Evolutionary conservation across 2,329 filamentous ascomycete genomes (phyloP), one percentile per base, ranked within the genome.

Genomic region (Monosporascus sp.): DNA sequence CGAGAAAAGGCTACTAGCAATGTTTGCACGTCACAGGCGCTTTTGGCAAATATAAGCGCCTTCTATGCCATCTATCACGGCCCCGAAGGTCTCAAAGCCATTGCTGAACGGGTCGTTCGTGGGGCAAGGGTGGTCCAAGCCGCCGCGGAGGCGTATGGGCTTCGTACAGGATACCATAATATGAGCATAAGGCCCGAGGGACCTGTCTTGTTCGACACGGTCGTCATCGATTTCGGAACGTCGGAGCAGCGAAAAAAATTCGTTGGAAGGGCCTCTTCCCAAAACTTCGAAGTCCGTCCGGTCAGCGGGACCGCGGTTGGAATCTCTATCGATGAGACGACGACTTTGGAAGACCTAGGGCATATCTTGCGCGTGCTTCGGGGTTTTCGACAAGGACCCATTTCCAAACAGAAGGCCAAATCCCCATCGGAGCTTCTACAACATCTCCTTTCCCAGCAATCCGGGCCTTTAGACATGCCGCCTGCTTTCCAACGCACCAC

Each of bases 1-100:
- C 84, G 93, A 65, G 93, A 97, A 70, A 97, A 97, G 80, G 93
- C 93, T 1, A 97, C 93, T 2, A 96, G 91, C 77, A 97, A 97
- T 68, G 92, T 97, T 55, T 97, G 93, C 76, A 97, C 93, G 1
- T 92, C 93, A 1, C 93, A 97, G 73, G 93, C 93, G 8, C 76
- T 97, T 26, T 78, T 97, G 50, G 93, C 93, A 38, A 97, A 97
- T 71, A 97, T 97, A 90, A 93, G 85, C 62, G 91, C 92, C 52
- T 87, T 97, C 75, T 97, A 96, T 68, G 92, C 91, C 50, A 80
- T 97, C 51, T 97, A 97, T 71, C 93, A 97, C 68, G 93, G 93
- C 3, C 93, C 93, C 1, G 72, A 84, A 51, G 91, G 92, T 19
- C 75, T 97, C 49, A 91, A 85, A 72, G 81, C 84, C 16, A 97